Base-by-base conservation (phyloP, 805 yeast species). In the Teunomyces tritomae region DNA sequence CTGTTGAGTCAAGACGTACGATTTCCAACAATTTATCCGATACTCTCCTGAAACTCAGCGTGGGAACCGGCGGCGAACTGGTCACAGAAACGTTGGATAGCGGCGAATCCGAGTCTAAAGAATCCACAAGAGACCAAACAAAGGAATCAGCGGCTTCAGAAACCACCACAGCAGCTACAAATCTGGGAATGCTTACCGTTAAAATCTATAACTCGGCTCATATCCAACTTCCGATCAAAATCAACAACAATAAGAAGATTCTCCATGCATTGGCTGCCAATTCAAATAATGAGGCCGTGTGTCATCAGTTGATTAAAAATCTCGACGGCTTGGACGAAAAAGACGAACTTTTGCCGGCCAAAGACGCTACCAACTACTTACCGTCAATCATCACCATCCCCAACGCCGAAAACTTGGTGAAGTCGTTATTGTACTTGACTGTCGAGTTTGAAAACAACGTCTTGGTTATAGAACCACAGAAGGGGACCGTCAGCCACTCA, bases 401-500 rank as follows among this genome's bases (percentile, higher is more conserved):
- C 11, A 77, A 78, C 28, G 83, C 55, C 13, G 72, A 70, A 39
- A 74, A 74, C 44, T 69, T 77, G 30, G 76, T 80, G 52, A 82
- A 82, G 55, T 80, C 94, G 13, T 76, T 96, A 50, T 77, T 94
- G 33, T 89, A 88, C 65, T 78, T 91, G 59, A 89, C 96, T 1
- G 76, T 94, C 39, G 99, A 94, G 67, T 92, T 90, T 63, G 99
- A 94, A 68, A 94, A 94, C 67, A 89, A 92, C 44, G 94, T 91
- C 55, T 85, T 94, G 53, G 79, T 90, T 11, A 83, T 92, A 44
- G 96, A 90, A 56, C 94, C 98, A 2, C 81, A 84, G 27, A 81
- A 87, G 45, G 97, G 96, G 34, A 81, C 96, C 0, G 82, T 89
- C 50, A 79, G 80, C 37, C 73, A 77, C 48, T 92, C 97, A 1